Base-by-base conservation (phyloP, 2,329 filamentous ascomycete genomes). In the Tolypocladium tundrense region DNA sequence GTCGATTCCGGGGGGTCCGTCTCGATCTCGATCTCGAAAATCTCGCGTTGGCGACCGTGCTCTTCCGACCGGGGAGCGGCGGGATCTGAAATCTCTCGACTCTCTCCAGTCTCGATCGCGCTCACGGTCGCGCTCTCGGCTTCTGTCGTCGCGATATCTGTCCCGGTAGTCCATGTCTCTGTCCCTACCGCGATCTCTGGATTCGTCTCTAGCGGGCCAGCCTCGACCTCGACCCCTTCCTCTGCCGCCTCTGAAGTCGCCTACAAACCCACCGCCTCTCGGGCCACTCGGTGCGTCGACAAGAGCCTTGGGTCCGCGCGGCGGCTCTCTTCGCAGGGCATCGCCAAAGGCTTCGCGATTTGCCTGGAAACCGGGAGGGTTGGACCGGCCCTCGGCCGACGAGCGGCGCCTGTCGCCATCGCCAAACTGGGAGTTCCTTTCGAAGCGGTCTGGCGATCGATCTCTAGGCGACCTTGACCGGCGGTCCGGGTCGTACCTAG, bases 251-350 rank as follows among this genome's bases (percentile, higher is more conserved):
- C 83, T 78, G 64, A 85, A 87, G 56, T 90, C 88, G 31, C 83
- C 79, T 3, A 76, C 75, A 67, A 87, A 89, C 10, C 83, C 84
- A 58, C 85, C 80, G 50, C 87, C 87, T 58, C 88, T 81, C 16
- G 85, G 87, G 37, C 85, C 85, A 62, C 80, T 83, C n/a, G 84
- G 81, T 37, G 83, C 75, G 60, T 93, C 89, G 60, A 88, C 81
- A 58, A 91, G 76, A 4, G 88, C 90, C 71, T 92, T 91, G 13
- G 91, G 91, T 0, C 89, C 91, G 58, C 91, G 82, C 3, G 91
- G 91, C 2, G 89, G 87, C 62, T 95, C 90, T 63, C 87, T 81
- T 37, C 76, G 70, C 69, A 80, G 62, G 64, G 79, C 68, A 64
- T 85, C 82, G 57, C 79, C 77, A 61, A 85, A 85, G 14, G 67